These are phyloP conservation scores for Talaromyces ruber DNA, from an alignment of 495 filamentous ascomycete species.

Conservation along the genomic window DNA sequence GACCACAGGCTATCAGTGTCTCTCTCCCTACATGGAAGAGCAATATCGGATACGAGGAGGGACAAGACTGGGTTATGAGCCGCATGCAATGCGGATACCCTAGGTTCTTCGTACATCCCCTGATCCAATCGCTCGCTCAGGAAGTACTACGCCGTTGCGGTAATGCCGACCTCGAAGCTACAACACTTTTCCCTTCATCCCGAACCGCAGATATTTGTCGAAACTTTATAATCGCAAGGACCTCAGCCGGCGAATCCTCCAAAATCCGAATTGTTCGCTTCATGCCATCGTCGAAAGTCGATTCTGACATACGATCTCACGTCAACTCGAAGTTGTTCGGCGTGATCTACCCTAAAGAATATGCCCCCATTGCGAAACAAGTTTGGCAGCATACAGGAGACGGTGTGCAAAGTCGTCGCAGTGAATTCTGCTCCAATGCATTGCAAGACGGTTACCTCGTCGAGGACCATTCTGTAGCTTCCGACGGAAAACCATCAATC, in stretches of 20 bases:
- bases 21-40: constrained; percentile 90
- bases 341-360: constrained; percentile 59
- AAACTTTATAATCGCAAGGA: constrained; percentile 57
- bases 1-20: constrained; percentile 78
- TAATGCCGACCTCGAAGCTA: constrained; percentile 46
- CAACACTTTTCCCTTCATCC: constrained; percentile 72
- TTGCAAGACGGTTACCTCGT: constrained; percentile 64
- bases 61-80: constrained; percentile 71
- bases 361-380: constrained; percentile 65
- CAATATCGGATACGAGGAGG: constrained; percentile 90
- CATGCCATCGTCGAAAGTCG: constrained; percentile 38
- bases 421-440: constrained; percentile 74
- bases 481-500: neutral
- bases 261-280: constrained; percentile 62
- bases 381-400: constrained; percentile 98
- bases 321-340: constrained; percentile 54
- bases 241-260: constrained; percentile 32
- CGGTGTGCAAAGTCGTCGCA: constrained; percentile 83
- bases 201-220: constrained; percentile 59
- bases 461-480: constrained; percentile 37
- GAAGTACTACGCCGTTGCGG: constrained; percentile 61
- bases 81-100: constrained; percentile 91
- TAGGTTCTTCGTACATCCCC: constrained; percentile 85
- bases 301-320: constrained; percentile 10
- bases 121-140: constrained; percentile 63